phyloP scores from a whole-genome alignment of 1,284 basidiomycete species.

The Gomphus bonarii region DNA sequence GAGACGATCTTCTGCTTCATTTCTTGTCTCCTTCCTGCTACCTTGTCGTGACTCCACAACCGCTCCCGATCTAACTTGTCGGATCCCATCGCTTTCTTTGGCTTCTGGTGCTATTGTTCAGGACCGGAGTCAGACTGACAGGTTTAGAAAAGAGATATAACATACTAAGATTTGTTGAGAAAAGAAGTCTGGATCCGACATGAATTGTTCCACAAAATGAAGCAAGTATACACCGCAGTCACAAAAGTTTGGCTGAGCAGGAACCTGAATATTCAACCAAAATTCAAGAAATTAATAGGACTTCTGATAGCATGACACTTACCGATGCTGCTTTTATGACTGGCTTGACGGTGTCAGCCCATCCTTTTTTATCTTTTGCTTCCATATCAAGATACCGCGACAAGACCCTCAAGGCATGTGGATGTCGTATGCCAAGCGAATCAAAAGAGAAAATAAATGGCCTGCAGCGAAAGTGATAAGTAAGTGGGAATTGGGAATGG shows the following conservation, averaged over 20 bases:
- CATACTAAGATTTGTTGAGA: conserved; percentile 35
- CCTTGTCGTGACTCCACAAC: conserved; percentile 7
- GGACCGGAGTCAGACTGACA: background rate
- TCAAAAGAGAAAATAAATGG: conserved; percentile 82
- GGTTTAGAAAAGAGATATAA: background rate
- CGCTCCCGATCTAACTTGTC: conserved; percentile 5
- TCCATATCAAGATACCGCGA: conserved; percentile 66
- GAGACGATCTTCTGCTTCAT: conserved; percentile 6
- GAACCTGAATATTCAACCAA: conserved; percentile 42
- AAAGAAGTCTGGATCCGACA: conserved; percentile 41
- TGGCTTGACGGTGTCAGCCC: conserved; percentile 33
- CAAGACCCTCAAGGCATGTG: conserved; percentile 51
- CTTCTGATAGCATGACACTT: conserved; percentile 12
- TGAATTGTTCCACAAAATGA: conserved; percentile 70
- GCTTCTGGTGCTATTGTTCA: background rate
- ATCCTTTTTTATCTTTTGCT: conserved; percentile 65
- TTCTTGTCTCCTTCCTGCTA: conserved; percentile 10
- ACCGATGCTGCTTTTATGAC: conserved; percentile 39
- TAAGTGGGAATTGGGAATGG: background rate
- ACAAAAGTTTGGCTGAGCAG: conserved; percentile 73
- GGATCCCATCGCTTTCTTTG: conserved; percentile 3
- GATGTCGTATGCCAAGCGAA: conserved; percentile 69
- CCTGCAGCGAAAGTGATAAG: conserved; percentile 26
- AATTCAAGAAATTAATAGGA: background rate
- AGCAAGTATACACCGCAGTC: conserved; percentile 81